phyloP scores from a whole-genome alignment of 2,329 filamentous ascomycete species.

The Fusarium staphyleae region DNA sequence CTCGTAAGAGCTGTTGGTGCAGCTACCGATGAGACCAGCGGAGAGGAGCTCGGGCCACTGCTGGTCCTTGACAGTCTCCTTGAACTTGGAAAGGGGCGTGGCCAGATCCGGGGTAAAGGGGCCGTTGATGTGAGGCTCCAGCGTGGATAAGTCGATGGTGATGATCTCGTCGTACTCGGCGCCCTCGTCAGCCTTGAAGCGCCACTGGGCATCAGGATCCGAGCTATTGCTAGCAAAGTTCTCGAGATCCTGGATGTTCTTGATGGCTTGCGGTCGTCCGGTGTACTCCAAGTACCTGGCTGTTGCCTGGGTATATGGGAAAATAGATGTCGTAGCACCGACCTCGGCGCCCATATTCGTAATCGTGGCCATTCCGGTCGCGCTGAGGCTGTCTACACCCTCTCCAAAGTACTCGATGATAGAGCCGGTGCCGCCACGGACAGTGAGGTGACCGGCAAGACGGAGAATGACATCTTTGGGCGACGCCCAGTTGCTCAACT shows the following conservation, averaged over 20 bases:
- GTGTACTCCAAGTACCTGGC: conserved; percentile 87
- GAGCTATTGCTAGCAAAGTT: conserved; percentile 55
- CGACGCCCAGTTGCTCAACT: conserved; percentile 87
- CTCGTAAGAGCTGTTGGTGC: conserved; percentile 88
- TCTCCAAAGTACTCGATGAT: conserved; percentile 95
- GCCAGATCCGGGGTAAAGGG: conserved; percentile 98
- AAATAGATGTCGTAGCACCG: conserved; percentile 93
- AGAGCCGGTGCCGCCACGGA: conserved; percentile 91
- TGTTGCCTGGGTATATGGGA: conserved; percentile 88
- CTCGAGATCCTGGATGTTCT: conserved; percentile 68
- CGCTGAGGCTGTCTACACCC: conserved; percentile 87
- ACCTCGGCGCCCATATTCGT: conserved; percentile 93
- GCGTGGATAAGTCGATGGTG: conserved; percentile 92
- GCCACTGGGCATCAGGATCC: conserved; percentile 59
- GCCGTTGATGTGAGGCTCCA: conserved; percentile 98
- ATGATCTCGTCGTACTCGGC: conserved; percentile 96
- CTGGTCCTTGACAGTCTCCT: conserved; percentile 91
- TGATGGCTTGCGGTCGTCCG: conserved; percentile 69
- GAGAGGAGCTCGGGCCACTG: conserved; percentile 96
- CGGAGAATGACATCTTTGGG: conserved; percentile 96
- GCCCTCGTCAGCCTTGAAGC: conserved; percentile 78
- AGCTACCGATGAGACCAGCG: conserved; percentile 96
- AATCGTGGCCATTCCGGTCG: conserved; percentile 91
- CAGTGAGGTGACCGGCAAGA: conserved; percentile 87
- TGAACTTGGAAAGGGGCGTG: conserved; percentile 97